A percentile compares a stretch with the other conserved stretches of the same genome.
phyloP scores from a whole-genome alignment of 2,329 filamentous ascomycete genomes.

The Pseudogymnoascus sp. region DNA sequence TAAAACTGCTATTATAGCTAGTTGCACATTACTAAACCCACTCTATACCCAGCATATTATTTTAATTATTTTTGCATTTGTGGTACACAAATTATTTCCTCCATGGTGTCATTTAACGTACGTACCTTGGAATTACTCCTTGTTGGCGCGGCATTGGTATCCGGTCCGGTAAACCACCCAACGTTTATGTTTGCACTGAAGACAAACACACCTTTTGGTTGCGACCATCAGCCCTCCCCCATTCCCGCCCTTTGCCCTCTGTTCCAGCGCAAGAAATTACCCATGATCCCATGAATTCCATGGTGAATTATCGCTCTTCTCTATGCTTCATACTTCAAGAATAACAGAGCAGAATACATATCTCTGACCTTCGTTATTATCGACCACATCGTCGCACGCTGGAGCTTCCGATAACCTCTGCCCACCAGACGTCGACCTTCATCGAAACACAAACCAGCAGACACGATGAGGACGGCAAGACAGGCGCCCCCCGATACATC shows the following conservation, averaged over 20 bases:
- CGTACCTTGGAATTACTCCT: not conserved
- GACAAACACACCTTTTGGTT: conserved; percentile 8
- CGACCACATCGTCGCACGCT: conserved; percentile 1
- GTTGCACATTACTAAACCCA: not conserved
- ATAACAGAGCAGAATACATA: conserved; percentile 8
- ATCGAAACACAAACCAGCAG: conserved; percentile 9
- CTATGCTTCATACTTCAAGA: not conserved
- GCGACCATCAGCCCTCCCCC: conserved; percentile 8
- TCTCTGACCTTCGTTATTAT: conserved; percentile 6
- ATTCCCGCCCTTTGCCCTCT: not conserved
- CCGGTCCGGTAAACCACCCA: not conserved
- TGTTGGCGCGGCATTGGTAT: not conserved
- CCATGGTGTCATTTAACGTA: not conserved
- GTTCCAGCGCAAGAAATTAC: conserved; percentile 6
- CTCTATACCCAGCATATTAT: not conserved
- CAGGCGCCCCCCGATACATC: conserved; percentile 22
- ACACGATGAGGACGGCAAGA: conserved; percentile 30
- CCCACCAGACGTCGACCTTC: conserved; percentile 1
- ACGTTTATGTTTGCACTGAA: conserved; percentile 6
- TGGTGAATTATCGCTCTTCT: conserved; percentile 1
- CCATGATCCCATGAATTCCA: conserved; percentile 2
- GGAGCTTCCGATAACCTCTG: conserved; percentile 2
- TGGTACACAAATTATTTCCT: not conserved
- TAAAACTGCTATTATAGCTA: not conserved
- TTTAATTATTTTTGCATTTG: not conserved